Conservation (phyloP, 495 filamentous ascomycete genomes). For the Amniculicola lignicola region DNA sequence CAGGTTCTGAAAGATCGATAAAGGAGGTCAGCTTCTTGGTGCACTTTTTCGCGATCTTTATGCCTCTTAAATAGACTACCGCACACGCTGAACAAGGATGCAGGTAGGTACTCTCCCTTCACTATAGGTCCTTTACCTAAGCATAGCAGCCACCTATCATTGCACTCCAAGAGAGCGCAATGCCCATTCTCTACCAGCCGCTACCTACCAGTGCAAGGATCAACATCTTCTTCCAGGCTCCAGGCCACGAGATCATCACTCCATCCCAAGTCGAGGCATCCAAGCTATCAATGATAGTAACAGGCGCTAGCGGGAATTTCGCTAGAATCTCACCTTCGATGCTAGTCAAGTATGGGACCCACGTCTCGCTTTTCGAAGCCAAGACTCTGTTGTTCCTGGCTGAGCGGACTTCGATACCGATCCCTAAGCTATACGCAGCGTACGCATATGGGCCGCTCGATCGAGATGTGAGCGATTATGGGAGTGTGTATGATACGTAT, state of each 20-base stretch:
- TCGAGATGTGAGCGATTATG: constrained; percentile 12
- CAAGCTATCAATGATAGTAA: constrained; percentile 5
- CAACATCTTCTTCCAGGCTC: constrained; percentile 7
- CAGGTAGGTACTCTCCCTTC: constrained; percentile 6
- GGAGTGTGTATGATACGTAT: constrained; percentile 15
- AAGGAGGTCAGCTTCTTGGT: too few species aligned
- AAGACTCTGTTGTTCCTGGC: constrained; percentile 11
- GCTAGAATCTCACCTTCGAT: constrained; percentile 8
- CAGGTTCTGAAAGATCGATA: too few species aligned
- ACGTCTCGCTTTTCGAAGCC: constrained; percentile 14
- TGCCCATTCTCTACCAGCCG: constrained; percentile 11
- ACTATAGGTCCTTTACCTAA: constrained; percentile 1
- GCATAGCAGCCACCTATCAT: constrained; percentile 10
- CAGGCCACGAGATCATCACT: constrained; percentile 13
- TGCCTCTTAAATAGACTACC: too few species aligned
- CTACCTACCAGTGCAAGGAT: constrained; percentile 12
- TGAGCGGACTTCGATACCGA: constrained; percentile 13
- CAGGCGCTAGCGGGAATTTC: constrained; percentile 5
- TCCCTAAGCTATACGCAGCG: constrained; percentile 12
- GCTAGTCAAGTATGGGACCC: constrained; percentile 13
- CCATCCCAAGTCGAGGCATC: constrained; percentile 11
- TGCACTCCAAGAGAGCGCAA: constrained; percentile 16
- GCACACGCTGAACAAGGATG: too few species aligned
- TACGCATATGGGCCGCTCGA: constrained; percentile 17
- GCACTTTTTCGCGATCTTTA: too few species aligned